Conservation (phyloP, 768 basidiomycete species). For the Hygrocybe punicea region DNA sequence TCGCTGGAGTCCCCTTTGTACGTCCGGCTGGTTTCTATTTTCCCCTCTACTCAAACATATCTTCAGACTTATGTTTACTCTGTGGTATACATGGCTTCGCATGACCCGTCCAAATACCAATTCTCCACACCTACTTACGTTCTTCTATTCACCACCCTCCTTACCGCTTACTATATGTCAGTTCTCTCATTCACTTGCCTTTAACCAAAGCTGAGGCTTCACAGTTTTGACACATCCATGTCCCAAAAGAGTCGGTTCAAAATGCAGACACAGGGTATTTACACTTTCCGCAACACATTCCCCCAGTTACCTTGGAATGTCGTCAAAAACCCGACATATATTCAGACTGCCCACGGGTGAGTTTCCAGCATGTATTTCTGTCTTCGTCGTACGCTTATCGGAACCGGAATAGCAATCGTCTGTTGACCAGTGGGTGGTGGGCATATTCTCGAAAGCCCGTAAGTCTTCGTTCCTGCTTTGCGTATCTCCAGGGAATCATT, state of each 20-base stretch:
- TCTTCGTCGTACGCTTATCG: neutral
- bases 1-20: conserved; percentile 90
- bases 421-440: conserved; percentile 95
- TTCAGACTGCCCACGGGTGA: conserved; percentile 92
- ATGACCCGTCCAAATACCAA: conserved; percentile 80
- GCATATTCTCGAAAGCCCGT: conserved; percentile 89
- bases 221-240: conserved; percentile 91
- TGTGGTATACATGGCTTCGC: conserved; percentile 95
- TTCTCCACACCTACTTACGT: conserved; percentile 79
- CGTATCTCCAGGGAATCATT: neutral
- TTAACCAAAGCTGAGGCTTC: conserved; percentile 4
- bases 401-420: conserved; percentile 64
- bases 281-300: conserved; percentile 83
- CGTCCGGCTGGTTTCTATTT: conserved; percentile 25
- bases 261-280: conserved; percentile 91
- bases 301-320: conserved; percentile 85
- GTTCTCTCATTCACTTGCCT: conserved; percentile 25
- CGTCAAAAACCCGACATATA: conserved; percentile 81
- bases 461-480: conserved; percentile 23
- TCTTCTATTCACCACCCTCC: conserved; percentile 67
- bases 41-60: conserved; percentile 1
- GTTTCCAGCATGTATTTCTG: conserved; percentile 9
- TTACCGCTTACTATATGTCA: conserved; percentile 84
- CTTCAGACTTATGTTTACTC: conserved; percentile 92
- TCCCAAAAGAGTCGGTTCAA: conserved; percentile 97